Evolutionary conservation across 345 rosid genomes (phyloP), one percentile per base, ranked within the genome.

Genomic region (Theobroma cacao): DNA sequence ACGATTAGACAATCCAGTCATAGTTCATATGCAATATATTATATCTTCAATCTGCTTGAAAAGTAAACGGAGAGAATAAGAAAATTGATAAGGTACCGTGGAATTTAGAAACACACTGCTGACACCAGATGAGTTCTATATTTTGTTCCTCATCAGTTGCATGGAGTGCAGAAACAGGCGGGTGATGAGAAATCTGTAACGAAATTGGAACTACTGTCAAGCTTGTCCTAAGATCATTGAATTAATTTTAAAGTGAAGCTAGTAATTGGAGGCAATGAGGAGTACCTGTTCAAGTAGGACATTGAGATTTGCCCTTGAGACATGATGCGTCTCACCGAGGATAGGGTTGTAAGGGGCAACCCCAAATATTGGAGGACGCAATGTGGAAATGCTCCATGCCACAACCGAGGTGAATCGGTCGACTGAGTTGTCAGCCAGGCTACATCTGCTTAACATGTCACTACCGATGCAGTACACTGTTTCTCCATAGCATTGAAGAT

Each of bases 271-370:
- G n/a, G 33, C 30, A 36, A 38, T 8, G 31, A 33, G 0, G 31
- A 7, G 33, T 10, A 89, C 98, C 87, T 95, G 98, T 69, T 95
- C 98, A 0, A 88, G 87, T 15, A 93, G 87, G 78, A 93, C 89
- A 70, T 95, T 91, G 79, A 93, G 88, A 79, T 72, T 79, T 40
- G 82, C 90, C 15, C 81, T 82, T 0, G 99, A 90, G 53, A 90
- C 96, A 72, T 93, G 99, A 72, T 95, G 99, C 60, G 97, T 95
- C 85, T 95, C 98, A 22, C 99, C 99, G 31, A 95, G 91, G 81
- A 91, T 36, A 17, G 97, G 93, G 71, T 95, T 95, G 74, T 84
- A 95, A 24, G 99, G 99, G 63, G 91, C 94, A 31, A 86, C 67
- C 1, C 99, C 99, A 24, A 92, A 92, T 45, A 79, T 12, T 0